phyloP scores from a whole-genome alignment of 169 alveolate genomes.

The Plasmodium cynomolgi region DNA sequence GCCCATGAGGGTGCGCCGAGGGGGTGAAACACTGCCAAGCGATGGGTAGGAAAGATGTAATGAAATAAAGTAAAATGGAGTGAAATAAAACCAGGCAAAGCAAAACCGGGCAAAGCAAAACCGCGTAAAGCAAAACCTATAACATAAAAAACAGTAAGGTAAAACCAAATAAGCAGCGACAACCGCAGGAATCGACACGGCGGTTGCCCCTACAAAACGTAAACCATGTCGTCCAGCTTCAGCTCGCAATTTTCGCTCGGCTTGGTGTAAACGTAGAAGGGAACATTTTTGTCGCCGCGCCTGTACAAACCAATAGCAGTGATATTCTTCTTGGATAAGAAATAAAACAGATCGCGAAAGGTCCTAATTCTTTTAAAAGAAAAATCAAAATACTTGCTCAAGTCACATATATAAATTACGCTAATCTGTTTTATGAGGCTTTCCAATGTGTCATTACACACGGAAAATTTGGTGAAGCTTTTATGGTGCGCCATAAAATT shows the following conservation, averaged over 20 bases:
- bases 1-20: background rate
- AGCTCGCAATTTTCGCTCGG: conserved; percentile 50
- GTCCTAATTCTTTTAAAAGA: conserved; percentile 63
- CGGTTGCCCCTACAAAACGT: conserved; percentile 11
- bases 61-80: background rate
- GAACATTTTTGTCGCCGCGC: conserved; percentile 45
- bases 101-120: background rate
- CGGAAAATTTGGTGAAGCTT: conserved; percentile 70
- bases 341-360: conserved; percentile 44
- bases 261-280: conserved; percentile 62
- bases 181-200: background rate
- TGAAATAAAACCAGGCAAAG: background rate
- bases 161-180: background rate
- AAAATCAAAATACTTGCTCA: conserved; percentile 52
- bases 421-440: conserved; percentile 34
- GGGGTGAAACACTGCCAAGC: background rate
- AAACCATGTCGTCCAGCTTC: conserved; percentile 56
- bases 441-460: conserved; percentile 63
- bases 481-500: conserved; percentile 66
- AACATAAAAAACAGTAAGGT: background rate
- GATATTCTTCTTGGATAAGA: conserved; percentile 43
- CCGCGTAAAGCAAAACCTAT: background rate
- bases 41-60: background rate
- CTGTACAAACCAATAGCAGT: conserved; percentile 58
- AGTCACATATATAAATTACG: conserved; percentile 29